Base-by-base conservation (phyloP, 2,329 filamentous ascomycete genomes). In the Rutstroemia sp. region DNA sequence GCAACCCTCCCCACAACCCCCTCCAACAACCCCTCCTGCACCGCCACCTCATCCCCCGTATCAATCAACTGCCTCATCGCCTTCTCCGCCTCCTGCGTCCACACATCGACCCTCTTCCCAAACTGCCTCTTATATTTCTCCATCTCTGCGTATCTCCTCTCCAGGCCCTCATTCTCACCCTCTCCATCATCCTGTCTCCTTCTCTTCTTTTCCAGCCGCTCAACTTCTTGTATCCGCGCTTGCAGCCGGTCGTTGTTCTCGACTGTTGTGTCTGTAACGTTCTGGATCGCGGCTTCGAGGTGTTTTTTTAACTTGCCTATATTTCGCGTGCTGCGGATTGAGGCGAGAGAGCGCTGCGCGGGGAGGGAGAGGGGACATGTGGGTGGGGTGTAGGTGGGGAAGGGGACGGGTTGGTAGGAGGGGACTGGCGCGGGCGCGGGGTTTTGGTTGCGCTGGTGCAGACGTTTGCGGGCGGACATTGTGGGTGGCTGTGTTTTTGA, bases 51-150 rank as follows among this genome's bases (percentile, higher is more conserved):
- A 8, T 75, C 71, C 56, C 77, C 73, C 8, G 74, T 74, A 69
- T 88, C 85, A 58, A 87, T 79, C 49, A 82, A 69, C 12, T 75
- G 71, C 16, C 83, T 75, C 65, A 86, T 77, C 47, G 72, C 74
- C 65, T 77, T 73, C 61, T 88, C 85, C 65, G 86, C 74, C 51
- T 75, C 73, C 27, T 70, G 67, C 1, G 81, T 86, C 62, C 81
- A 71, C 3, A 70, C 67, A 16, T 77, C 71, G 2, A 83, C 79
- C 56, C 75, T 72, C 19, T 71, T 68, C 56, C 75, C 71, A 16
- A 74, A 58, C 54, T 74, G 23, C 9, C 70, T 68, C 47, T 80
- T 61, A 55, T 73, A 71, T 25, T 70, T 66, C 21, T 74, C 72
- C 39, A 71, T 69, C 16, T 72, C 66, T 10, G 52, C 58, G 16